Percentiles rank a stretch among this genome's conserved stretches.
These are phyloP conservation scores for Fomitiporia mediterranea DNA, from an alignment of 1,284 basidiomycete genomes.

Conservation along the genomic window DNA sequence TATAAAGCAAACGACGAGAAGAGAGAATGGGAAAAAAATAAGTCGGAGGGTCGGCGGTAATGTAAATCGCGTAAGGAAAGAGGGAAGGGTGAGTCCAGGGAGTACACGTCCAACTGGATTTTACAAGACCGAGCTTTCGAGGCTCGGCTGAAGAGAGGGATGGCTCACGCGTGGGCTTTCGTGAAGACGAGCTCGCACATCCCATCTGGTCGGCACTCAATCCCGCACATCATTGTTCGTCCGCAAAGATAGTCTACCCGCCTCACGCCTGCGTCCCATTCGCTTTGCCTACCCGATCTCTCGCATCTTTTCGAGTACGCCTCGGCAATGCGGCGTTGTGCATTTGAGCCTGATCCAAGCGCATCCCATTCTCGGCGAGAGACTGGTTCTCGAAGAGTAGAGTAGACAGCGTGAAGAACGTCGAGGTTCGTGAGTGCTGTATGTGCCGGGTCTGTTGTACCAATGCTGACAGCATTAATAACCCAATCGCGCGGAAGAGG, in stretches of 20 bases:
- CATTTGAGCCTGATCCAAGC: constrained; percentile 48
- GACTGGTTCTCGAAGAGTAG: constrained; percentile 49
- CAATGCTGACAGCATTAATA: constrained; percentile 30
- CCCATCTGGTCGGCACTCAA: constrained; percentile 44
- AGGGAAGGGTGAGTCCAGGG: neutral
- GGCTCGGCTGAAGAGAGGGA: neutral
- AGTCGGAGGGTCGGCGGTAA: neutral
- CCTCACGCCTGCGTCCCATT: constrained; percentile 63
- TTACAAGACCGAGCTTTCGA: neutral
- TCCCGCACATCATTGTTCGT: constrained; percentile 55
- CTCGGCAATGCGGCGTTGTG: constrained; percentile 49
- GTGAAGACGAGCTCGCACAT: constrained; percentile 48
- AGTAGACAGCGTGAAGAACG: constrained; percentile 55
- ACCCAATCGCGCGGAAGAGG: constrained; percentile 26
- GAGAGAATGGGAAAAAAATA: neutral
- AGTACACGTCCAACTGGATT: neutral
- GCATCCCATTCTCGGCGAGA: constrained; percentile 61
- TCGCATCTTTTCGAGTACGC: constrained; percentile 61
- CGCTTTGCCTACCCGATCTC: constrained; percentile 46
- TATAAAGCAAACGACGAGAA: neutral
- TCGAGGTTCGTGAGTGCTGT: constrained; percentile 54
- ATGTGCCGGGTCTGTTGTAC: constrained; percentile 28
- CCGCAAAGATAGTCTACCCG: constrained; percentile 61
- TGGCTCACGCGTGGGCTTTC: constrained; percentile 23
- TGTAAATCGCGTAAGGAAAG: neutral